These are phyloP conservation scores for Leishmania tropica DNA, from an alignment of 208 protist genomes.

Conservation along the genomic window DNA sequence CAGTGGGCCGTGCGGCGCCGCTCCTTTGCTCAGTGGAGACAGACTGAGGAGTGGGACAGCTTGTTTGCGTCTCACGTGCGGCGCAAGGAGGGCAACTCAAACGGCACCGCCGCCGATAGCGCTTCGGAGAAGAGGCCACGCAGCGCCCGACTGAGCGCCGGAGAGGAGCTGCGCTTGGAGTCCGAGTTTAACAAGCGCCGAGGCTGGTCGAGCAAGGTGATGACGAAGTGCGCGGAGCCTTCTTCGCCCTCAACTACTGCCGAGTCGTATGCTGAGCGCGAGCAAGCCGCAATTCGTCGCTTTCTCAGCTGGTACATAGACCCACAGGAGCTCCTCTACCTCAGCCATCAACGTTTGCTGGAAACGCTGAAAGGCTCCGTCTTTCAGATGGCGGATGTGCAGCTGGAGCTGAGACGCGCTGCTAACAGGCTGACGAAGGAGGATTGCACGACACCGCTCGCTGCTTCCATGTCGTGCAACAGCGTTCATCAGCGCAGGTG, in stretches of 20 bases:
- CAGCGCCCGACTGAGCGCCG: constrained; percentile 18
- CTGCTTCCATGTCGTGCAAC: not conserved
- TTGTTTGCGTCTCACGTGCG: constrained; percentile 7
- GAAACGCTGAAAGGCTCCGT: constrained; percentile 63
- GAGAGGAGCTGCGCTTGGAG: constrained; percentile 20
- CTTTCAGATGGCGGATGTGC: constrained; percentile 64
- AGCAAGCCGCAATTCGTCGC: constrained; percentile 24
- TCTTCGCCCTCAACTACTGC: not conserved
- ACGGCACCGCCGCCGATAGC: too few species aligned
- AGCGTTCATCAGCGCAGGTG: not conserved
- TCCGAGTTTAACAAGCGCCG: constrained; percentile 16
- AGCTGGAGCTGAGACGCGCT: constrained; percentile 55
- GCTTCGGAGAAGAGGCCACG: not conserved
- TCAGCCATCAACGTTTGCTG: constrained; percentile 77
- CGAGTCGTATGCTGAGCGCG: constrained; percentile 1
- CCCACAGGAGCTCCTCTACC: constrained; percentile 69
- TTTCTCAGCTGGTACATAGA: constrained; percentile 83
- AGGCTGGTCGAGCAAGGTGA: not conserved
- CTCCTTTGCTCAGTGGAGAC: constrained; percentile 46
- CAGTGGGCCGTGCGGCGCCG: constrained; percentile 45
- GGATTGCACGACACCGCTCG: not conserved
- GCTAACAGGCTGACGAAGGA: constrained; percentile 6
- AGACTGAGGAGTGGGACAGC: constrained; percentile 38
- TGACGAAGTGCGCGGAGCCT: not conserved
- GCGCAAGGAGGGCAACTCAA: not conserved